These are phyloP conservation scores for Cercospora berteroae DNA, from an alignment of 2,329 filamentous ascomycete species.

Conservation along the genomic window DNA sequence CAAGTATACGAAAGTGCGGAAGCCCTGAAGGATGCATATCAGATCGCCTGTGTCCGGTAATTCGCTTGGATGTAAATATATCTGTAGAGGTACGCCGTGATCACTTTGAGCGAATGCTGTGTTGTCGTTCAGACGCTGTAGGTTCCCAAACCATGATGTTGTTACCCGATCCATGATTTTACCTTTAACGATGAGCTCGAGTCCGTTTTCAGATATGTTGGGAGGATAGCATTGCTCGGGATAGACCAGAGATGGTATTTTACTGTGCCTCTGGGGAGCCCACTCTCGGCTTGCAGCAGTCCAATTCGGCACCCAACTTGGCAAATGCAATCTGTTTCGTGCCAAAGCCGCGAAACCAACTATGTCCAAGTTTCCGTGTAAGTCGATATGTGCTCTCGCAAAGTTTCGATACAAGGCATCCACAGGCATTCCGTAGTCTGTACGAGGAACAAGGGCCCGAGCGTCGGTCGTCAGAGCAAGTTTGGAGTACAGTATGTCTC, in stretches of 20 bases:
- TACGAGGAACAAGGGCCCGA: neutral
- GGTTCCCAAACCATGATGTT: neutral
- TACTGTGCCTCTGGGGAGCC: neutral
- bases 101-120: neutral
- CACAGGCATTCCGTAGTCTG: neutral
- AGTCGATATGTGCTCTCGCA: neutral
- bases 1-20: neutral
- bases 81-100: neutral
- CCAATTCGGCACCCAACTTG: neutral
- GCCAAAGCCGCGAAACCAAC: neutral
- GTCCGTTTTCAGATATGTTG: neutral
- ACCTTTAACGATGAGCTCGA: neutral
- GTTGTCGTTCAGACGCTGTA: neutral
- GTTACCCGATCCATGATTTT: neutral
- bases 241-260: neutral
- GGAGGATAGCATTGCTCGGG: neutral
- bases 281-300: neutral
- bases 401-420: neutral
- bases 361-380: neutral
- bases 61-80: neutral
- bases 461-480: neutral
- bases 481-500: neutral
- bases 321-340: neutral
- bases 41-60: neutral
- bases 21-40: neutral